These are phyloP conservation scores for Fusarium zealandicum DNA, from an alignment of 2,329 filamentous ascomycete species.

Conservation along the genomic window DNA sequence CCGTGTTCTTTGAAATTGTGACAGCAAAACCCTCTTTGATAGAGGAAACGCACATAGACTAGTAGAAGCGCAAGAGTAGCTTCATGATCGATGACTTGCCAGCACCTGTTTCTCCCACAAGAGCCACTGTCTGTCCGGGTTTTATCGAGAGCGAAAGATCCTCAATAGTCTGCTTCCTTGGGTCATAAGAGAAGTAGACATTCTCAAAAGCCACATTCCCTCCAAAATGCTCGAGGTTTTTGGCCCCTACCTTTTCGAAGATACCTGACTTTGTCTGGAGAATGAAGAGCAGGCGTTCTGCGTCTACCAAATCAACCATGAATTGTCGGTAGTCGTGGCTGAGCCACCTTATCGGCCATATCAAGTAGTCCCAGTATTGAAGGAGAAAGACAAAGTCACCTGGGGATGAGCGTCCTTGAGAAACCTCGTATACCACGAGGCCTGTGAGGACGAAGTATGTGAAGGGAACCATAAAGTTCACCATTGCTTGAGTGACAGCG, in stretches of 20 bases:
- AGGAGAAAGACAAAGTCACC: slow-evolving; percentile 66
- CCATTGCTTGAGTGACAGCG: slow-evolving; percentile 30
- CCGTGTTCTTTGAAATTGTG: too few relatives aligned
- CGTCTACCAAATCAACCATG: slow-evolving; percentile 63
- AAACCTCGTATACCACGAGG: slow-evolving; percentile 35
- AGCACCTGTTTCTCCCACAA: slow-evolving; percentile 68
- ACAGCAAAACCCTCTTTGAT: too few relatives aligned
- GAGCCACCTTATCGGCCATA: slow-evolving; percentile 49
- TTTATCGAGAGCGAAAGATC: slow-evolving; percentile 57
- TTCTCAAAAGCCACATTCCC: slow-evolving; percentile 62
- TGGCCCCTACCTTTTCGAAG: slow-evolving; percentile 54
- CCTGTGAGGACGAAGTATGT: slow-evolving; percentile 45
- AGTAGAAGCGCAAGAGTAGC: slow-evolving; percentile 66
- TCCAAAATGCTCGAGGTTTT: slow-evolving; percentile 51
- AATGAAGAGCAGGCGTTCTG: slow-evolving; percentile 66
- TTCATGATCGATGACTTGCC: slow-evolving; percentile 70
- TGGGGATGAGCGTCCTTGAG: slow-evolving; percentile 21
- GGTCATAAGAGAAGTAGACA: slow-evolving; percentile 64
- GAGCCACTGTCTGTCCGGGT: slow-evolving; percentile 63
- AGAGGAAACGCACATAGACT: too few relatives aligned
- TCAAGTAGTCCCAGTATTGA: slow-evolving; percentile 65
- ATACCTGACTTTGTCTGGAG: slow-evolving; percentile 66
- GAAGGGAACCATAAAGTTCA: slow-evolving; percentile 55
- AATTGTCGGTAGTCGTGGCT: slow-evolving; percentile 40
- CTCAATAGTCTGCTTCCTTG: slow-evolving; percentile 58